These are phyloP conservation scores for Hypoxylon fragiforme DNA, from an alignment of 495 filamentous ascomycete genomes.

Conservation along the genomic window DNA sequence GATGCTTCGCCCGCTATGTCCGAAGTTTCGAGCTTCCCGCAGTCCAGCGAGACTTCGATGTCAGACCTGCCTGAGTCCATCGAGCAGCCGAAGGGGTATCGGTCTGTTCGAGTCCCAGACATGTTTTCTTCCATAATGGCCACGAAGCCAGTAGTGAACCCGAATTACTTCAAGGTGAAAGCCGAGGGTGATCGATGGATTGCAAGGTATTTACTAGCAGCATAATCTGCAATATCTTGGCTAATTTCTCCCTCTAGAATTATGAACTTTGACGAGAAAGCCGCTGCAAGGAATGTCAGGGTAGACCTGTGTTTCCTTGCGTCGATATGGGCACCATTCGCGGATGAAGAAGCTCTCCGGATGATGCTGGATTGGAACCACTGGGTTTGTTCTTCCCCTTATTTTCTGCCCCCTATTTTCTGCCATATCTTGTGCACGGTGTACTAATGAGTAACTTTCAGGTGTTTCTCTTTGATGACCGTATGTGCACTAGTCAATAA, in stretches of 20 bases:
- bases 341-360: slow-evolving; percentile 8
- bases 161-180: slow-evolving; percentile 20
- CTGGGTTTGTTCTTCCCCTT: slow-evolving; percentile 7
- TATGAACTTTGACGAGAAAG: slow-evolving; percentile 7
- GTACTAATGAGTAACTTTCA: not conserved
- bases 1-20: too few species aligned
- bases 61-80: not conserved
- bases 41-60: too few species aligned
- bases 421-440: not conserved
- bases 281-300: not conserved
- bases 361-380: slow-evolving; percentile 10
- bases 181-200: slow-evolving; percentile 17
- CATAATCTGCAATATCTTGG: not conserved
- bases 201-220: not conserved
- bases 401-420: not conserved
- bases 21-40: too few species aligned
- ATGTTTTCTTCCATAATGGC: slow-evolving; percentile 22
- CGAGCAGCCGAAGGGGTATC: too few species aligned
- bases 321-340: slow-evolving; percentile 8
- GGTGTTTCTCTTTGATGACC: slow-evolving; percentile 9
- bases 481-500: not conserved
- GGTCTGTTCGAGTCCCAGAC: slow-evolving; percentile 16
- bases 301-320: slow-evolving; percentile 6
- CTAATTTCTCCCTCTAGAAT: not conserved
- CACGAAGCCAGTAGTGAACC: slow-evolving; percentile 10